These are phyloP conservation scores for Gliomastix tumulicola DNA, from an alignment of 2,329 filamentous ascomycete genomes.

Conservation along the genomic window DNA sequence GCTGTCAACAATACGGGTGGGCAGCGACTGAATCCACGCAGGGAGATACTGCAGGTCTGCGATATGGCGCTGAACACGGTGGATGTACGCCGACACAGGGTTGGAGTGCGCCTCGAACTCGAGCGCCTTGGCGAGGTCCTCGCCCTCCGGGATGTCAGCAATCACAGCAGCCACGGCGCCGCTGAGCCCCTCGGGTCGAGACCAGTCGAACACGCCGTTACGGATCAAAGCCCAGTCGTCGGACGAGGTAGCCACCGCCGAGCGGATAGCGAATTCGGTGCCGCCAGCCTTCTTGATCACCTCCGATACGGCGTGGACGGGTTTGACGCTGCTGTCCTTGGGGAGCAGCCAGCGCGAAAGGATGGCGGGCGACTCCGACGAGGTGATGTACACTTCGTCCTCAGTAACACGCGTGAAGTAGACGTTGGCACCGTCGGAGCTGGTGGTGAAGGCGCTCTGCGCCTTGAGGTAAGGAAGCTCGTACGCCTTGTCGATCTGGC, in stretches of 20 bases:
- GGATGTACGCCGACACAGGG: slow-evolving; percentile 73
- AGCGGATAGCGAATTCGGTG: slow-evolving; percentile 68
- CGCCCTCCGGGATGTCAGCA: slow-evolving; percentile 67
- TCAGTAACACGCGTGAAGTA: slow-evolving; percentile 81
- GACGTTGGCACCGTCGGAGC: slow-evolving; percentile 70
- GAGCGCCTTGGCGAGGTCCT: slow-evolving; percentile 71
- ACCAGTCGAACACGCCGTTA: slow-evolving; percentile 77
- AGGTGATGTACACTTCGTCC: slow-evolving; percentile 66
- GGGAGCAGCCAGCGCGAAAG: slow-evolving; percentile 64
- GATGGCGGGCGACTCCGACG: slow-evolving; percentile 69
- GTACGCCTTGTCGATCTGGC: slow-evolving; percentile 69
- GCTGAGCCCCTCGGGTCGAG: slow-evolving; percentile 74
- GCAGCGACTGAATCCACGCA: slow-evolving; percentile 62
- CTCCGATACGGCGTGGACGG: slow-evolving; percentile 70
- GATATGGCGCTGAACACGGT: slow-evolving; percentile 76
- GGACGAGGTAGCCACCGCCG: slow-evolving; percentile 59
- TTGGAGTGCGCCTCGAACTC: slow-evolving; percentile 83
- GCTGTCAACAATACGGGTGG: slow-evolving; percentile 59
- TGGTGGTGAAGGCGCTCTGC: slow-evolving; percentile 70
- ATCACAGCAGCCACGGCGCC: slow-evolving; percentile 73
- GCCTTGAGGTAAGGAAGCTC: slow-evolving; percentile 66
- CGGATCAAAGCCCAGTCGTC: slow-evolving; percentile 78
- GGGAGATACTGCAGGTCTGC: slow-evolving; percentile 73
- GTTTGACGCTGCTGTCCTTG: slow-evolving; percentile 34
- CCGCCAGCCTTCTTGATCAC: slow-evolving; percentile 63